These are phyloP conservation scores for Populus ilicifolia DNA, from an alignment of 345 rosid species.

Conservation along the genomic window DNA sequence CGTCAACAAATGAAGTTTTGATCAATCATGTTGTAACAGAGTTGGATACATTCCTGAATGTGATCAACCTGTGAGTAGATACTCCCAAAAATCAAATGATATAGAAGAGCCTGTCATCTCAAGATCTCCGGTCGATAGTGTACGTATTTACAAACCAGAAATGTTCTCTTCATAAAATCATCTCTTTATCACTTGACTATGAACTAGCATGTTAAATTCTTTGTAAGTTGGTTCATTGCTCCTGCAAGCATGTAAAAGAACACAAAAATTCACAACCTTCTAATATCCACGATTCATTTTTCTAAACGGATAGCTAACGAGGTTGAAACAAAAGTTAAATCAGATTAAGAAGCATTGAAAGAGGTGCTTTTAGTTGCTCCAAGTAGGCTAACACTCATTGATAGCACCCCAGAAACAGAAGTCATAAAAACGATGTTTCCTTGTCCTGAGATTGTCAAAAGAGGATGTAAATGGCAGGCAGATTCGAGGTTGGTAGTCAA, in stretches of 20 bases:
- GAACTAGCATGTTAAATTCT: conserved; percentile 12
- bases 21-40: conserved; percentile 18
- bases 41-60: neutral
- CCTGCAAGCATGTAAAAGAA: conserved; percentile 4
- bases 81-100: no score
- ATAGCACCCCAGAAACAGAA: conserved; percentile 11
- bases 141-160: no score
- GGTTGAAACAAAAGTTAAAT: neutral
- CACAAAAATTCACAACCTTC: neutral
- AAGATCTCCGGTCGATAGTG: no score
- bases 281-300: neutral
- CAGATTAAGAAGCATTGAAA: neutral
- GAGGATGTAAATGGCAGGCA: conserved; percentile 19
- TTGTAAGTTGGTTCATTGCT: conserved; percentile 18
- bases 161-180: no score
- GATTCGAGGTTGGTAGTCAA: conserved; percentile 14
- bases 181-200: no score
- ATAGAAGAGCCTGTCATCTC: no score
- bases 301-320: neutral
- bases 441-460: conserved; percentile 12
- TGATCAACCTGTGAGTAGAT: no score
- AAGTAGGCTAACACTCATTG: neutral
- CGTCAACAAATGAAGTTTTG: conserved; percentile 7
- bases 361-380: conserved; percentile 17
- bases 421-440: conserved; percentile 26